Evolutionary conservation across 345 rosid genomes (phyloP).

Genomic region (Populus alba): DNA sequence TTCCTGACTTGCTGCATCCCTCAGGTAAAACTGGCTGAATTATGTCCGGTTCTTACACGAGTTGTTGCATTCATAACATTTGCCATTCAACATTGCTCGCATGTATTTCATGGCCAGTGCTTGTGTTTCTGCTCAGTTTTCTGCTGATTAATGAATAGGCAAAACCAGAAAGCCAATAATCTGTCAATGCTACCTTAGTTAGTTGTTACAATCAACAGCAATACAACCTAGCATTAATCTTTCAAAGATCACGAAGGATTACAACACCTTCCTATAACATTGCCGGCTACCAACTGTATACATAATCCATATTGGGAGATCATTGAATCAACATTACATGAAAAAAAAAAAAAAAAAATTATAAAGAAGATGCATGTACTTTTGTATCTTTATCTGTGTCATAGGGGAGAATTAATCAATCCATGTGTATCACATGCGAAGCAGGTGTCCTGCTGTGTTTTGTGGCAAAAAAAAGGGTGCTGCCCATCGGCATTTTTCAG

Average conservation of each 20-base stretch:
- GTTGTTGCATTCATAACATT: background rate
- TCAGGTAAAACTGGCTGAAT: background rate
- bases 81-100: background rate
- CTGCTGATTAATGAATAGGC: background rate
- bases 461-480: background rate
- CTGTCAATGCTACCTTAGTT: background rate
- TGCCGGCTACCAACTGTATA: conserved; percentile 24
- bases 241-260: background rate
- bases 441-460: conserved; percentile 9
- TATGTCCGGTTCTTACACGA: background rate
- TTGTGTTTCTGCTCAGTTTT: background rate
- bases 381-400: conserved; percentile 7
- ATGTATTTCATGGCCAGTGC: background rate
- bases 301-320: conserved; percentile 33
- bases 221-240: background rate
- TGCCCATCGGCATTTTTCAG: background rate
- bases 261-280: conserved; percentile 8
- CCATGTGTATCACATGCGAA: background rate
- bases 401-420: conserved; percentile 14
- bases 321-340: conserved; percentile 9
- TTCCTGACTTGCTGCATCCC: background rate
- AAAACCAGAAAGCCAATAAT: background rate
- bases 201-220: conserved; percentile 16
- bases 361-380: background rate
- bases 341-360: background rate